phyloP scores from a whole-genome alignment of 2,329 filamentous ascomycete genomes.

The Decorospora gaudefroyi region DNA sequence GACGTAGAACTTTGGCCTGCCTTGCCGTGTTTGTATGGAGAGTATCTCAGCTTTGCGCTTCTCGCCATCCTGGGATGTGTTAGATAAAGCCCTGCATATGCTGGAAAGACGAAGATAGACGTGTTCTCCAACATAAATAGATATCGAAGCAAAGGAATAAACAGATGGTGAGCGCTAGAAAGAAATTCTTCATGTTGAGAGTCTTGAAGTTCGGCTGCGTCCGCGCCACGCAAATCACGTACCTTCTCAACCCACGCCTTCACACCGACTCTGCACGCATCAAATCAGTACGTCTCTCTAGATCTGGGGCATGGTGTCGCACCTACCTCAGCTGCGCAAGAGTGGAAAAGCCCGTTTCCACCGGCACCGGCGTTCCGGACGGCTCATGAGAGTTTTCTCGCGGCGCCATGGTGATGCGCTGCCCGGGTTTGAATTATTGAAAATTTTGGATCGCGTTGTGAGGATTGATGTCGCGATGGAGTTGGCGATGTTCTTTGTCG shows the following conservation, averaged over 20 bases:
- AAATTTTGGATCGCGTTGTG: constrained; percentile 33
- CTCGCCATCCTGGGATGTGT: constrained; percentile 68
- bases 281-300: constrained; percentile 36
- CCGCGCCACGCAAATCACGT: constrained; percentile 36
- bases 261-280: constrained; percentile 61
- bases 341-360: constrained; percentile 81
- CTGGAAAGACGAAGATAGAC: too few species aligned
- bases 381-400: constrained; percentile 60
- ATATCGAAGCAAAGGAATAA: too few species aligned
- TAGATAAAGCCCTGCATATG: constrained; percentile 9
- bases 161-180: not conserved
- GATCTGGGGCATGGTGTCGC: constrained; percentile 33
- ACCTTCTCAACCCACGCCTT: constrained; percentile 73
- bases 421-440: constrained; percentile 13
- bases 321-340: constrained; percentile 78
- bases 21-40: constrained; percentile 89
- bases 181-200: not conserved
- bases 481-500: constrained; percentile 32
- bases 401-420: constrained; percentile 55
- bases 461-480: constrained; percentile 39
- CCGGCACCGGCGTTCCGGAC: constrained; percentile 60
- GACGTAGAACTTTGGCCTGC: constrained; percentile 87
- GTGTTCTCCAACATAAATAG: too few species aligned
- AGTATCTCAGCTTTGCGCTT: constrained; percentile 92
- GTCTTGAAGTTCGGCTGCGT: constrained; percentile 25